Conservation (phyloP, 306 rosid genomes). For the Vicia villosa region DNA sequence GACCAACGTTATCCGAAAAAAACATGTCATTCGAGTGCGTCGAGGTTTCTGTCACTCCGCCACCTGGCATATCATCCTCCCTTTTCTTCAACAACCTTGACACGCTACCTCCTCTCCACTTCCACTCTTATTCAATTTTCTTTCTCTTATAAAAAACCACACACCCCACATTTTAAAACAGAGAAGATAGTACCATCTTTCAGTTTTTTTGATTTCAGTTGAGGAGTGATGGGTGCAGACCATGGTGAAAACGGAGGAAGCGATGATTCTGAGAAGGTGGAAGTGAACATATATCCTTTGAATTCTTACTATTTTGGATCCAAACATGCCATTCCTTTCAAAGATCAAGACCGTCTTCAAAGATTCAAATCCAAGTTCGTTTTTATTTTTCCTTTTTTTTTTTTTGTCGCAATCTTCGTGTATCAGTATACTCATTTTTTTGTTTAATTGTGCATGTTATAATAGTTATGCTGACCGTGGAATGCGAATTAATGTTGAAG, state of each 20-base stretch:
- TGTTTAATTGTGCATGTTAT: neutral
- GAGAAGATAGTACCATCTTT: too few relatives aligned
- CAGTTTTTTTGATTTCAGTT: too few relatives aligned
- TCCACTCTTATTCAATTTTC: neutral
- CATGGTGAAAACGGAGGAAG: neutral
- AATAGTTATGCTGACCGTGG: constrained; percentile 73
- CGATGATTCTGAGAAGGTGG: neutral
- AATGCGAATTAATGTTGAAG: constrained; percentile 73
- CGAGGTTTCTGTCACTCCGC: neutral
- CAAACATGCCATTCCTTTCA: constrained; percentile 55
- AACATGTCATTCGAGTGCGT: neutral
- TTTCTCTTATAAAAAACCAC: neutral
- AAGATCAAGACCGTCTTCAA: constrained; percentile 59
- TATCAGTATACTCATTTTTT: neutral
- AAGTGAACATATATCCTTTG: constrained; percentile 65
- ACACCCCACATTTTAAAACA: too few relatives aligned
- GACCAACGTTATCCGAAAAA: neutral
- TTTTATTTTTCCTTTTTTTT: neutral
- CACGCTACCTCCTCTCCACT: constrained; percentile 11
- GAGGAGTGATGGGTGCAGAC: constrained; percentile 1
- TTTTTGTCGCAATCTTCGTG: neutral
- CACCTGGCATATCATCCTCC: neutral
- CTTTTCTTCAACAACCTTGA: neutral
- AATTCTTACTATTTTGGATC: constrained; percentile 76
- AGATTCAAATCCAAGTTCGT: constrained; percentile 66